Base-by-base conservation (phyloP, 306 rosid species). In the Sechiopsis laciniata region DNA sequence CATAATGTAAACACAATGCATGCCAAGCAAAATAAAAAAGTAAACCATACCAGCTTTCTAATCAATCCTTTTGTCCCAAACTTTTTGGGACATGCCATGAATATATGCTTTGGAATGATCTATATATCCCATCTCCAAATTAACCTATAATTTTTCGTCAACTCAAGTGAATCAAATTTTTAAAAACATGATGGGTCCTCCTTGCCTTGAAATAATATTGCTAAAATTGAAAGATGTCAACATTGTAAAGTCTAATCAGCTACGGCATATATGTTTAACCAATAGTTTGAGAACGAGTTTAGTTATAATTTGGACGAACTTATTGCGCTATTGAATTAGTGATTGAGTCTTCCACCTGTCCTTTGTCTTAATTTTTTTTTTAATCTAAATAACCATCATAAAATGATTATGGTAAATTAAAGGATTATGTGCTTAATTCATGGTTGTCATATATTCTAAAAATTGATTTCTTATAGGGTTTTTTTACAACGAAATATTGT, bases 71-170 rank as follows among this genome's bases (percentile, higher is more conserved):
- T 20, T 61, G 46, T 61, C 37, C 48, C 46, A 29, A 9, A 35
- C 69, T 62, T 62, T 62, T 62, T 32, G 2, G 0, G 69, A 62
- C 69, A 62, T 62, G 69, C 3, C 69, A 62, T 62, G 69, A 32
- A 62, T 62, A 35, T 51, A 40, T 62, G 69, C 50, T 62, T 62
- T 35, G 48, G 17, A 29, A 29, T 32, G 10, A 29, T 48, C 10
- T 61, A 15, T 29, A 42, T 42, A 42, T 20, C 16, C n/a, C 50
- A 32, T 32, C 22, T 16, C 50, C 32, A 62, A 32, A 32, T 16
- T 62, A 15, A 29, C n/a, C 37, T 46, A 62, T 20, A 32, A 61
- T 32, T 8, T 26, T n/a, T 10, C 45, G 24, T 59, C 40, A 59
- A 24, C n/a, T 16, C 26, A 59, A 4, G 14, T 6, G 10, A 12